phyloP scores from a whole-genome alignment of 2,329 filamentous ascomycete genomes.

The Beauveria sp. region DNA sequence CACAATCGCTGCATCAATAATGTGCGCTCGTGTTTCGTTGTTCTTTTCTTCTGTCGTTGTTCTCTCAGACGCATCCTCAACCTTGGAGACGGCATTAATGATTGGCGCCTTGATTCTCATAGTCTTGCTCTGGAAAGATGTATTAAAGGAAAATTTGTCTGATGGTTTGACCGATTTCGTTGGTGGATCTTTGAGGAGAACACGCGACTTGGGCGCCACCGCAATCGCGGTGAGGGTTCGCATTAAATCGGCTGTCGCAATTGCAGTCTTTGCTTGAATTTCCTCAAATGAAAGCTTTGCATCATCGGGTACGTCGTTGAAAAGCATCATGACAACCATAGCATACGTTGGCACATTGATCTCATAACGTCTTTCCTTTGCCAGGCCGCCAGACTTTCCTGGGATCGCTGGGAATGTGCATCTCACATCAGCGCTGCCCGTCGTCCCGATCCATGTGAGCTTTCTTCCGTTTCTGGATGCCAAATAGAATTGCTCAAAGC shows the following conservation, averaged over 20 bases:
- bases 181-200: slow-evolving; percentile 73
- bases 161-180: slow-evolving; percentile 68
- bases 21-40: slow-evolving; percentile 60
- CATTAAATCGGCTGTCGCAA: slow-evolving; percentile 64
- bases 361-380: slow-evolving; percentile 70
- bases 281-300: slow-evolving; percentile 58
- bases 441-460: slow-evolving; percentile 68
- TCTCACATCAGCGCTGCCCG: slow-evolving; percentile 77
- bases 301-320: slow-evolving; percentile 63
- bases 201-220: slow-evolving; percentile 72
- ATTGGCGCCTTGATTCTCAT: slow-evolving; percentile 86
- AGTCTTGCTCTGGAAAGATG: slow-evolving; percentile 71
- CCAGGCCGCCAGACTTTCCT: slow-evolving; percentile 56
- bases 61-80: slow-evolving; percentile 65
- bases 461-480: slow-evolving; percentile 80
- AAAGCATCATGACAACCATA: slow-evolving; percentile 83
- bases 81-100: slow-evolving; percentile 72
- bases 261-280: slow-evolving; percentile 75
- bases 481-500: slow-evolving; percentile 84
- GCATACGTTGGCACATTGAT: slow-evolving; percentile 87
- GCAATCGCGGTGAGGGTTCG: slow-evolving; percentile 75
- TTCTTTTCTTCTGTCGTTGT: slow-evolving; percentile 70
- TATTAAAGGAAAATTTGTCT: slow-evolving; percentile 78
- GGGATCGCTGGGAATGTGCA: slow-evolving; percentile 67
- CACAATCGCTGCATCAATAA: slow-evolving; percentile 70